Base-by-base conservation (phyloP, 768 basidiomycete species). In the Suillus subalutaceus region DNA sequence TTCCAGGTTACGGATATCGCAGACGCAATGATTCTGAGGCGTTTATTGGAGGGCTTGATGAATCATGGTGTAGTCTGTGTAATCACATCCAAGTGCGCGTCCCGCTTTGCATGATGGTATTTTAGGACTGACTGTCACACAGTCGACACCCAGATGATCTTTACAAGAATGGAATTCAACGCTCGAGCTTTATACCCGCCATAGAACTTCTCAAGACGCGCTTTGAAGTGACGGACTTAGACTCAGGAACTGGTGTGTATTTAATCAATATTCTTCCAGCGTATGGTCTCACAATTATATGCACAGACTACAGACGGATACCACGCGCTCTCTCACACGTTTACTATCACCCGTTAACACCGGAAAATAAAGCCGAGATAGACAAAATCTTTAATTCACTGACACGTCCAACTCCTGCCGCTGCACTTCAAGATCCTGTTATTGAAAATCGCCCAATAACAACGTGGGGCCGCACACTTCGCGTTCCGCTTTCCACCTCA, bases 1-100 rank as follows among this genome's bases (percentile, higher is more conserved):
- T 99, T 99, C 73, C 97, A 99, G 86, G 95, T 97, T 8, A 98
- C 97, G 18, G 97, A 98, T 78, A 98, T 99, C 67, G 96, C 93
- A 26, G 96, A 97, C 70, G 97, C 97, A 18, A 99, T 99, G 97
- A 96, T 99, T 68, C 85, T 99, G 35, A 84, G 96, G 48, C 88
- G 96, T 59, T 82, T 99, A 23, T 80, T 99, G 57, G 96, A 98
- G 75, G 83, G 85, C n/a, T 78, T 99, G 70, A 82, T 96, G 61
- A 89, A 89, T 61, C 90, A 90, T 70, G 97, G 97, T 9, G 95
- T 98, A 13, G 88, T 99, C 57, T 94, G 90, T 73, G 90, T 99
- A 32, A 93, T 99, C 82, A 99, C 97, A 0, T 99, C 96, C 63
- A 99, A 99, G 97, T 97, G 66, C 73, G 93, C 77, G n/a, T 10